Conservation (phyloP, 441 rosid genomes). For the Bruguiera hainesii region DNA sequence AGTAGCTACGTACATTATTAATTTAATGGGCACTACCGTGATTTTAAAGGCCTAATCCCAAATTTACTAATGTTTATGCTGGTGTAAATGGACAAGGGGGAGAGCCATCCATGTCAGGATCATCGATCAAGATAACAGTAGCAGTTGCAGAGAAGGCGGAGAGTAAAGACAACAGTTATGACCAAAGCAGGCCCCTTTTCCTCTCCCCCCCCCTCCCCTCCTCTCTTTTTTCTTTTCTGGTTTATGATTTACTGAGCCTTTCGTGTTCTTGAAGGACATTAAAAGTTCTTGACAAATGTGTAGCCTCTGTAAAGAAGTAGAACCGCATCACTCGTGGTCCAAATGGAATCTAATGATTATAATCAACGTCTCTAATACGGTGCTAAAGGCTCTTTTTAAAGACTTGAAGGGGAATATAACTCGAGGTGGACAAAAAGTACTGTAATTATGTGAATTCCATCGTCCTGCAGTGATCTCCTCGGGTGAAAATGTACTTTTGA, state of each 20-base stretch:
- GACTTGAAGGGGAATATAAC: neutral
- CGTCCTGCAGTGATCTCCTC: neutral
- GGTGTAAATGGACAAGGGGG: too few relatives aligned
- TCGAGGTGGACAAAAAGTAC: neutral
- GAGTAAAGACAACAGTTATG: constrained; percentile 23
- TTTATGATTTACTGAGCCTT: constrained; percentile 23
- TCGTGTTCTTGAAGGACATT: constrained; percentile 26
- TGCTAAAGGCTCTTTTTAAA: neutral
- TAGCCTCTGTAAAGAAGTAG: constrained; percentile 11
- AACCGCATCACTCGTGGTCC: constrained; percentile 10
- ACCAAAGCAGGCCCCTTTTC: constrained; percentile 22
- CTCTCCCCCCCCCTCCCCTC: neutral
- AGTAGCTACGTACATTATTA: too few relatives aligned
- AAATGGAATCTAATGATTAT: constrained; percentile 15
- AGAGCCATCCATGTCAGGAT: too few relatives aligned
- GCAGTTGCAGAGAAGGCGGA: constrained; percentile 21
- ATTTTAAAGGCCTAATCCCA: too few relatives aligned
- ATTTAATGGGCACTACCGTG: too few relatives aligned
- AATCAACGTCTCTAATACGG: constrained; percentile 5
- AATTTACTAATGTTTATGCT: too few relatives aligned
- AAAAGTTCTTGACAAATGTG: constrained; percentile 25
- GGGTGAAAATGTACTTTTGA: neutral
- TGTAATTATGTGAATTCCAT: neutral
- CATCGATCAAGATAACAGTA: constrained; percentile 14
- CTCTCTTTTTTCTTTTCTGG: neutral